A percentile compares a stretch with the other conserved stretches of the same genome.
These are phyloP conservation scores for Termitomyces sp. DNA, from an alignment of 768 basidiomycete species.

Conservation along the genomic window DNA sequence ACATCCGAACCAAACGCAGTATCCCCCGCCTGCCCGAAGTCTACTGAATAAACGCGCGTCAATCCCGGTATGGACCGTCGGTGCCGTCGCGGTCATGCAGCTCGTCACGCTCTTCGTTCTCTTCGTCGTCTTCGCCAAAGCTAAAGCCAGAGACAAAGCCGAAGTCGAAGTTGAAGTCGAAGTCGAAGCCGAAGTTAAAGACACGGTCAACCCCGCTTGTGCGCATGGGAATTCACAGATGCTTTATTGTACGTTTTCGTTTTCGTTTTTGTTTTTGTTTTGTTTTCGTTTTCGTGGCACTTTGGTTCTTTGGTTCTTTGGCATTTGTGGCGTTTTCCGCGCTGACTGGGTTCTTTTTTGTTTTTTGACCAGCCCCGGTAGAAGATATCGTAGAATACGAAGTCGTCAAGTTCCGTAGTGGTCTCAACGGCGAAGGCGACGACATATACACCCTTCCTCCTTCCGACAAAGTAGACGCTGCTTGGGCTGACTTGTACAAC, in stretches of 20 bases:
- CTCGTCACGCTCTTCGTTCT: neutral
- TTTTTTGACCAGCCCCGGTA: constrained; percentile 7
- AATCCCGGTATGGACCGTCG: constrained; percentile 6
- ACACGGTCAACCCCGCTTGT: no score
- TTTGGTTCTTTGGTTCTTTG: no score
- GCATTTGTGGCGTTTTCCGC: no score
- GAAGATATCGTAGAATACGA: constrained; percentile 8
- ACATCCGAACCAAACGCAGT: neutral
- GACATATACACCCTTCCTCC: constrained; percentile 11
- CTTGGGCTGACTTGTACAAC: constrained; percentile 8
- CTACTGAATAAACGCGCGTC: neutral
- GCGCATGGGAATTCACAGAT: constrained; percentile 7
- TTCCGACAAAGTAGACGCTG: constrained; percentile 9
- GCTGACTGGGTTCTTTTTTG: no score
- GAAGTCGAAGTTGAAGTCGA: no score
- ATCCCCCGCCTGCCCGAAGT: neutral
- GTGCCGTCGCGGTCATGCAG: constrained; percentile 2
- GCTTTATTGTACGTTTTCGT: constrained; percentile 6
- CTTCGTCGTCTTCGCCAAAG: neutral
- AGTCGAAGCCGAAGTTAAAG: no score
- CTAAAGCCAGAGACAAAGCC: no score
- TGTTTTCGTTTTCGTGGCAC: no score
- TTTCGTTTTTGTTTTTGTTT: no score
- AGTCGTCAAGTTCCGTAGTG: constrained; percentile 9
- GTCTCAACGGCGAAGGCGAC: constrained; percentile 4